phyloP scores from a whole-genome alignment of 2,329 filamentous ascomycete species.

The Diaporthe australafricana region DNA sequence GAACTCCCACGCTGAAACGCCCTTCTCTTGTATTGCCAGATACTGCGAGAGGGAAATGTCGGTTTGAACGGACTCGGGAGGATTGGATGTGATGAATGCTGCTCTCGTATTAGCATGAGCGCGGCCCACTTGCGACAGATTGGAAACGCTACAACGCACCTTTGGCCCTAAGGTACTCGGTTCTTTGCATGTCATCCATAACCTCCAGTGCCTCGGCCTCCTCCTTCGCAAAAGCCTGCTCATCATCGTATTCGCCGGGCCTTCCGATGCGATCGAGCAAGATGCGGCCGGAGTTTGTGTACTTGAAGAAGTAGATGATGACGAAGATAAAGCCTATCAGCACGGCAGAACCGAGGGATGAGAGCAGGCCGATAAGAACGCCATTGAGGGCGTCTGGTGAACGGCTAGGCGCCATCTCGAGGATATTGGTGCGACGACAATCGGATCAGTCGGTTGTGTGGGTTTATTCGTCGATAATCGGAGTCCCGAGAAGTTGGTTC shows the following conservation, averaged over 20 bases:
- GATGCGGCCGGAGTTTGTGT: conserved; percentile 88
- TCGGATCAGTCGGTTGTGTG: neutral
- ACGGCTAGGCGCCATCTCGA: conserved; percentile 38
- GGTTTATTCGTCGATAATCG: conserved; percentile 2
- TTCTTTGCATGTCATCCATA: conserved; percentile 93
- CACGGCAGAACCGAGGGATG: conserved; percentile 91
- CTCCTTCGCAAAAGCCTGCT: conserved; percentile 92
- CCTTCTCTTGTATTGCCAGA: conserved; percentile 98
- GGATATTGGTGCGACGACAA: conserved; percentile 1
- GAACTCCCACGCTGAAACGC: conserved; percentile 99
- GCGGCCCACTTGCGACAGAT: conserved; percentile 1
- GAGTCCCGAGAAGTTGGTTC: conserved; percentile 27
- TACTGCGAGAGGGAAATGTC: conserved; percentile 98
- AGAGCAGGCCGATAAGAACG: conserved; percentile 93
- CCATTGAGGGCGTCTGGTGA: conserved; percentile 69
- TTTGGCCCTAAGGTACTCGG: conserved; percentile 94
- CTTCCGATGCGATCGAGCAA: conserved; percentile 92
- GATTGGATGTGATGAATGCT: conserved; percentile 96
- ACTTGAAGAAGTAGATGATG: conserved; percentile 93
- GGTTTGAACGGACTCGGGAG: conserved; percentile 93
- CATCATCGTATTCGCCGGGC: conserved; percentile 97
- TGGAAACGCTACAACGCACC: conserved; percentile 65
- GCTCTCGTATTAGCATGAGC: conserved; percentile 33
- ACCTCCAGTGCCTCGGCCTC: conserved; percentile 94
- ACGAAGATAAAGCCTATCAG: conserved; percentile 84